Base-by-base conservation (phyloP, 2,329 filamentous ascomycete species). In the Microcyclospora tardicrescens region DNA sequence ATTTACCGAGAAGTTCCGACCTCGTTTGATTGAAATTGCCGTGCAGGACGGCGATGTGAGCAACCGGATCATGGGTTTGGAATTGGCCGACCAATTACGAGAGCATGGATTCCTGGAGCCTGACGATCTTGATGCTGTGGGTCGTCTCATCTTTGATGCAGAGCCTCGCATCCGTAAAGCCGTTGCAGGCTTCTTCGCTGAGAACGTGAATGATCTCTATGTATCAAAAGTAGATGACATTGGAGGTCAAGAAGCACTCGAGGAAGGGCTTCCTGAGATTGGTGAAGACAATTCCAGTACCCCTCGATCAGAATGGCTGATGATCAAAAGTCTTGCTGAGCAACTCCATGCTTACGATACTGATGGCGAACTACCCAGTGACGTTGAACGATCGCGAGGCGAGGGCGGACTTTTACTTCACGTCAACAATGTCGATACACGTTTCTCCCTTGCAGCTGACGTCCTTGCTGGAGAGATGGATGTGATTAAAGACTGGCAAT, bases 1-100 rank as follows among this genome's bases (percentile, higher is more conserved):
- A 43, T 98, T 96, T 53, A 94, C 93, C 28, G 91, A 96, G 58
- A 75, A 86, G 35, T 98, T 96, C 61, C 75, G 87, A 35, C 70
- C 79, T 5, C 78, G 91, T 19, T 69, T 98, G 30, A 81, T 96
- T 16, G 91, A 98, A 62, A 95, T 98, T 68, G 87, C 87, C 1
- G 84, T 81, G 6, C 75, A 77, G 44, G 91, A 98, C 59, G 74
- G 81, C 0, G 91, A 98, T 50, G 67, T 81, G 11, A 73, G 72
- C 37, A 85, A 96, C 24, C 79, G 91, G 28, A 81, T 85, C 6
- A 72, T 78, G 6, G 81, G 84, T 8, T 81, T 98, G 35, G 76
- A 84, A 38, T 72, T 94, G 31, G 76, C 95, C 13, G 84, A 93
- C 48, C 71, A 80, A 16, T 72, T 98, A 40, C 79, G 89, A 39